A percentile compares a stretch with the other conserved stretches of the same genome.
These are phyloP conservation scores for Melampsora americana DNA, from an alignment of 1,284 basidiomycete genomes.

Conservation along the genomic window DNA sequence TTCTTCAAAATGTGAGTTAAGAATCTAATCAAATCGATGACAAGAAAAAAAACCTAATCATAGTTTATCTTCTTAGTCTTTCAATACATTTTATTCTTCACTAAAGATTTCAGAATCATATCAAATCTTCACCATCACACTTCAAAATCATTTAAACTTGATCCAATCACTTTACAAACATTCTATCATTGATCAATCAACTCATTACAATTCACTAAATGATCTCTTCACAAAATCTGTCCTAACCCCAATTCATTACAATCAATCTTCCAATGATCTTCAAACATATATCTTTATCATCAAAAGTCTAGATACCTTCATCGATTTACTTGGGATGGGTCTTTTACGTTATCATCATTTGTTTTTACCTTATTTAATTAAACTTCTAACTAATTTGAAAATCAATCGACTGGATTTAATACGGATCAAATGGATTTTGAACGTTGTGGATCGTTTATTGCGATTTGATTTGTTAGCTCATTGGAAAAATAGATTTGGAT, in stretches of 20 bases:
- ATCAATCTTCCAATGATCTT: neutral
- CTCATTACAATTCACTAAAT: slow-evolving; percentile 9
- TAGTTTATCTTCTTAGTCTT: neutral
- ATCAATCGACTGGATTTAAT: too few relatives aligned
- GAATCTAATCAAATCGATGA: neutral
- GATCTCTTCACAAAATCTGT: slow-evolving; percentile 8
- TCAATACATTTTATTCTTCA: slow-evolving; percentile 13
- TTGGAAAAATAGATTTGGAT: too few relatives aligned
- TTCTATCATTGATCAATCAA: slow-evolving; percentile 1
- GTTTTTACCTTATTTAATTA: neutral
- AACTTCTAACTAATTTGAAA: too few relatives aligned
- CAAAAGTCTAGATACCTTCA: neutral
- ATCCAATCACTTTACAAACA: slow-evolving; percentile 12
- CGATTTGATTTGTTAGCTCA: too few relatives aligned
- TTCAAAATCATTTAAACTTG: slow-evolving; percentile 8
- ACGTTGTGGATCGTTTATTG: too few relatives aligned
- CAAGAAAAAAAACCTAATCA: neutral
- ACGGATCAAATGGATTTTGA: too few relatives aligned
- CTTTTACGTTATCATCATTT: slow-evolving; percentile 25
- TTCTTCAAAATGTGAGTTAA: slow-evolving; percentile 28
- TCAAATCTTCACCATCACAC: neutral
- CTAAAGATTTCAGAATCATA: slow-evolving; percentile 21
- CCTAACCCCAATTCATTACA: slow-evolving; percentile 8
- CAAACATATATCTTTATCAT: neutral
- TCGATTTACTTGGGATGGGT: neutral